phyloP scores from a whole-genome alignment of 768 basidiomycete genomes.

The Calocybe gangraenosa region DNA sequence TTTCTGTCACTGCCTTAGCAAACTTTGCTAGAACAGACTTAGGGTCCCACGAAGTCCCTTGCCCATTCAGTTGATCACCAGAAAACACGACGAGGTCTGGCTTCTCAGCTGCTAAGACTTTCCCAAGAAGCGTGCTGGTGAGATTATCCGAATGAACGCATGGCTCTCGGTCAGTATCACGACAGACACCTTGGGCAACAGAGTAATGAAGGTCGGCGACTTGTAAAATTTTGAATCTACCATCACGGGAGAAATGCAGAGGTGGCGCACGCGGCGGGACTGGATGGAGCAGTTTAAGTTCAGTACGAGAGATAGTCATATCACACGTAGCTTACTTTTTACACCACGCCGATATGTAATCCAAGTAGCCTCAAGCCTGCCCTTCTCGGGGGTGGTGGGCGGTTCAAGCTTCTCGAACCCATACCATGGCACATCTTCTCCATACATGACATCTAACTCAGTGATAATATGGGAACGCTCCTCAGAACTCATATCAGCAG shows the following conservation, averaged over 20 bases:
- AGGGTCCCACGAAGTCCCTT: slow-evolving; percentile 85
- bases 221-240: slow-evolving; percentile 86
- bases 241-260: slow-evolving; percentile 77
- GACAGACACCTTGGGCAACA: slow-evolving; percentile 72
- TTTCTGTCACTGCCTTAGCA: slow-evolving; percentile 67
- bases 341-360: slow-evolving; percentile 70
- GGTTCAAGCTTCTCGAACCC: slow-evolving; percentile 76
- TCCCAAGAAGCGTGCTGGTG: slow-evolving; percentile 68
- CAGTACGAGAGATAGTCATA: not conserved
- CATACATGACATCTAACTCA: slow-evolving; percentile 88
- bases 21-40: slow-evolving; percentile 89
- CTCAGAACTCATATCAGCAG: slow-evolving; percentile 52
- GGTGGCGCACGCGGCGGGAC: slow-evolving; percentile 70
- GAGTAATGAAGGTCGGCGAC: slow-evolving; percentile 94
- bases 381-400: slow-evolving; percentile 44
- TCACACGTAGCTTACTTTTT: slow-evolving; percentile 48
- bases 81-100: slow-evolving; percentile 91
- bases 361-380: slow-evolving; percentile 49
- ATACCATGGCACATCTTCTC: slow-evolving; percentile 80
- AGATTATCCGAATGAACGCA: slow-evolving; percentile 70
- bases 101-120: slow-evolving; percentile 71
- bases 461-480: slow-evolving; percentile 70
- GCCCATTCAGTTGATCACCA: slow-evolving; percentile 93
- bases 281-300: slow-evolving; percentile 22
- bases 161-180: slow-evolving; percentile 62